These are phyloP conservation scores for Apiotrichum veenhuisii DNA, from an alignment of 1,284 basidiomycete species.

Conservation along the genomic window DNA sequence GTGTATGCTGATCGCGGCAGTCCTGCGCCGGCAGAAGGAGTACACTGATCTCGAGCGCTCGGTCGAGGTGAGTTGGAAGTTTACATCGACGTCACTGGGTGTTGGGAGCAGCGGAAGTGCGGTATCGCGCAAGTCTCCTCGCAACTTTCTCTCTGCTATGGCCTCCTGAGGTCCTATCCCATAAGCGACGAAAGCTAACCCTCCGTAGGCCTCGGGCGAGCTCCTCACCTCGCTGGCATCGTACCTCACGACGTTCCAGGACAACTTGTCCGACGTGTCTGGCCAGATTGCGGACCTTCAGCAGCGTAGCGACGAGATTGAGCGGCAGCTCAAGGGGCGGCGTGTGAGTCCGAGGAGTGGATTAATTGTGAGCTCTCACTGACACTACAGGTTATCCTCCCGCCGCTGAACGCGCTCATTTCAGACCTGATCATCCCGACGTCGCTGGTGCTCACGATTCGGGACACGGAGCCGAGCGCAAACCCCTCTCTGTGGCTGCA, in stretches of 20 bases:
- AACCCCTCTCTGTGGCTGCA: conserved; percentile 71
- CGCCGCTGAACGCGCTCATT: conserved; percentile 74
- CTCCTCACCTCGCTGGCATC: conserved; percentile 79
- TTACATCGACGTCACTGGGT: not conserved
- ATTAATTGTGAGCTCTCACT: not conserved
- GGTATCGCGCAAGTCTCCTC: too few relatives aligned
- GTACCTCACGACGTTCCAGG: conserved; percentile 92
- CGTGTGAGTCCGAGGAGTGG: conserved; percentile 56
- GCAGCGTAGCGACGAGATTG: conserved; percentile 81
- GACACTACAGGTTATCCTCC: conserved; percentile 70
- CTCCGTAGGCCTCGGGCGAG: conserved; percentile 51
- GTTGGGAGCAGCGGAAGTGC: too few relatives aligned
- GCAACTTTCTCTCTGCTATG: too few relatives aligned
- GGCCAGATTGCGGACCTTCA: conserved; percentile 94
- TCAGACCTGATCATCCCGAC: conserved; percentile 80
- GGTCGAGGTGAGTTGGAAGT: conserved; percentile 28
- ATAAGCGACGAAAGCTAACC: too few relatives aligned
- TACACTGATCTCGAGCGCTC: conserved; percentile 41
- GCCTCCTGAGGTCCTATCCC: too few relatives aligned
- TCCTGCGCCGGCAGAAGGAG: conserved; percentile 32
- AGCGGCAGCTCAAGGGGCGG: conserved; percentile 74
- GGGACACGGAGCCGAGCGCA: conserved; percentile 70
- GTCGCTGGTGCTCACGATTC: conserved; percentile 67
- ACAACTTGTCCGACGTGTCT: conserved; percentile 86
- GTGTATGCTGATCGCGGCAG: conserved; percentile 21